A percentile compares a stretch with the other conserved stretches of the same genome.
Evolutionary conservation across 2,329 filamentous ascomycete genomes (phyloP).

Genomic region (Xenosphaeropsis pyriputrescens): DNA sequence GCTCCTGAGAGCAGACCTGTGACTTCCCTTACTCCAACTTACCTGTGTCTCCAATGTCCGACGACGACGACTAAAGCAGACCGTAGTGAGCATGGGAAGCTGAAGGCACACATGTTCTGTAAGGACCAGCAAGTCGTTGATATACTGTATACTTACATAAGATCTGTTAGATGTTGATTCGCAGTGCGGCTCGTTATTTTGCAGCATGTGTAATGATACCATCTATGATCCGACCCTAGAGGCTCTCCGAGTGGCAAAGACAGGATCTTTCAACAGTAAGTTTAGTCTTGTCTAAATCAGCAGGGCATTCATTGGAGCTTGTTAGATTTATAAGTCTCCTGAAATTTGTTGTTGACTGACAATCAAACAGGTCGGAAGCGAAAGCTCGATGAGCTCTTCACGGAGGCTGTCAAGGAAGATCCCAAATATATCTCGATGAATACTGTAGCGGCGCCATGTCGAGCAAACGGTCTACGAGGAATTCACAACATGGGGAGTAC

Average conservation of each 20-base stretch:
- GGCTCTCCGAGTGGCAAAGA: slow-evolving; percentile 56
- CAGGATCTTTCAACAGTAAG: slow-evolving; percentile 50
- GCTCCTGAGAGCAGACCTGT: slow-evolving; percentile 37
- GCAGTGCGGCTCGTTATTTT: slow-evolving; percentile 59
- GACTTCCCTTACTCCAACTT: slow-evolving; percentile 52
- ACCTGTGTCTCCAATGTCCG: slow-evolving; percentile 60
- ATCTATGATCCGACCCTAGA: slow-evolving; percentile 74
- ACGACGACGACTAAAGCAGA: slow-evolving; percentile 52
- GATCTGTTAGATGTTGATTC: slow-evolving; percentile 57
- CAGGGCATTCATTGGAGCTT: background rate
- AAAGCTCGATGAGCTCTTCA: slow-evolving; percentile 58
- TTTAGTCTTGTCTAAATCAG: slow-evolving; percentile 2
- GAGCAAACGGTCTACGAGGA: slow-evolving; percentile 75
- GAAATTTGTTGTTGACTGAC: slow-evolving; percentile 1
- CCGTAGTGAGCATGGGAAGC: slow-evolving; percentile 48
- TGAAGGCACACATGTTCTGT: slow-evolving; percentile 65
- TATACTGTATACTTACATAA: slow-evolving; percentile 3
- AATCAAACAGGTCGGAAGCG: slow-evolving; percentile 46
- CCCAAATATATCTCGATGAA: slow-evolving; percentile 65
- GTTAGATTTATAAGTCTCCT: background rate
- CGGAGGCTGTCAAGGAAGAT: slow-evolving; percentile 52
- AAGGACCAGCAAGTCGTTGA: slow-evolving; percentile 14
- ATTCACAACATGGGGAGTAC: slow-evolving; percentile 98
- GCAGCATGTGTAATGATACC: slow-evolving; percentile 69
- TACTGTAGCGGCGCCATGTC: slow-evolving; percentile 66